Evolutionary conservation across 2,329 filamentous ascomycete genomes (phyloP).

Genomic region (Aureobasidium uvarum): DNA sequence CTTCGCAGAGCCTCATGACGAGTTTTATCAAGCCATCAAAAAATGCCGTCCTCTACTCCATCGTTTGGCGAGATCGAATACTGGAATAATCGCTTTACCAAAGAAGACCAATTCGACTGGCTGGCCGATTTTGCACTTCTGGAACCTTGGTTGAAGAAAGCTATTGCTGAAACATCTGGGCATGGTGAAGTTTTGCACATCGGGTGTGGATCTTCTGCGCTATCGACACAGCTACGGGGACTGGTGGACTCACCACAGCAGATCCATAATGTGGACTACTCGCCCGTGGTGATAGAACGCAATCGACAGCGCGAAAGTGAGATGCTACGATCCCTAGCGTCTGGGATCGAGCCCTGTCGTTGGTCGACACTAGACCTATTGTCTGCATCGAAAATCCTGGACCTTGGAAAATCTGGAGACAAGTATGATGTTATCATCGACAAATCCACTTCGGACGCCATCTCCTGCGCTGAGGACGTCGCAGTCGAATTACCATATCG

Average conservation of each 20-base stretch:
- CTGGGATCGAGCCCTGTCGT: background rate
- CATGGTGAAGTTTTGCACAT: conserved; percentile 1
- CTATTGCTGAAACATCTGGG: background rate
- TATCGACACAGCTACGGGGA: background rate
- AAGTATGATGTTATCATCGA: conserved; percentile 6
- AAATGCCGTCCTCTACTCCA: background rate
- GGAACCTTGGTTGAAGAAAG: background rate
- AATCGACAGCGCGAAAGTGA: background rate
- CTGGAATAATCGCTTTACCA: conserved; percentile 8
- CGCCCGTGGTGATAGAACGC: background rate
- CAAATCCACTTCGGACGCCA: conserved; percentile 15
- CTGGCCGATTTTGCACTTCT: background rate
- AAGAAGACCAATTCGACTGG: conserved; percentile 14
- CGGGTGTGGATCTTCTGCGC: conserved; percentile 2
- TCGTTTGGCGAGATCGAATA: conserved; percentile 17
- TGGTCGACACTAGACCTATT: conserved; percentile 6
- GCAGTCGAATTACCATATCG: background rate
- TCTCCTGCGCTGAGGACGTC: conserved; percentile 6
- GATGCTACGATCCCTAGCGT: too few relatives aligned
- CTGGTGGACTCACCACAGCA: background rate
- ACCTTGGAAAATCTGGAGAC: background rate
- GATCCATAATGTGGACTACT: conserved; percentile 20
- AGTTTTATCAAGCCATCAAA: background rate
- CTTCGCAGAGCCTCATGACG: background rate
- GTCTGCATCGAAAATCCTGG: background rate